Percentiles rank a stretch among this genome's conserved stretches.
Evolutionary conservation across 2,329 filamentous ascomycete genomes (phyloP).

Genomic region (Neopestalotiopsis rosae): DNA sequence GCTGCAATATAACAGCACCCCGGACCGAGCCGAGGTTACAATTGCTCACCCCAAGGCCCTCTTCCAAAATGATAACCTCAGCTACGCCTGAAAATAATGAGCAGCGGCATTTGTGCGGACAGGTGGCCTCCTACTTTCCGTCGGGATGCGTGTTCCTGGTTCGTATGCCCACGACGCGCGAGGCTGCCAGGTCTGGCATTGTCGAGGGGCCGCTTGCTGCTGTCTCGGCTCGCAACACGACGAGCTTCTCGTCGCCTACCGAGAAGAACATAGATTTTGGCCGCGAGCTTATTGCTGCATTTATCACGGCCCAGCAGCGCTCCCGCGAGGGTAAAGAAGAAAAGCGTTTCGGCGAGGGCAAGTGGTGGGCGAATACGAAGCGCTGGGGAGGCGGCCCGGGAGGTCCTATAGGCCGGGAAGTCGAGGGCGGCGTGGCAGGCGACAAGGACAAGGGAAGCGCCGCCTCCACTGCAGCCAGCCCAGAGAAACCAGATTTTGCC

Average conservation of each 20-base stretch:
- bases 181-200: slow-evolving; percentile 62
- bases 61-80: slow-evolving; percentile 8
- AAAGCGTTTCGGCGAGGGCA: slow-evolving; percentile 59
- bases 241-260: slow-evolving; percentile 51
- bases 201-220: slow-evolving; percentile 67
- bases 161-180: slow-evolving; percentile 63
- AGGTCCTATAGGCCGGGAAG: slow-evolving; percentile 67
- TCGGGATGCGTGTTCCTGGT: slow-evolving; percentile 66
- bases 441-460: slow-evolving; percentile 47
- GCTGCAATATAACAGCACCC: slow-evolving; percentile 63
- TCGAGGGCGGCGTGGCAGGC: slow-evolving; percentile 52
- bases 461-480: not conserved
- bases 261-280: slow-evolving; percentile 69
- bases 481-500: not conserved
- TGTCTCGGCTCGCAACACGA: slow-evolving; percentile 62
- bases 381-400: slow-evolving; percentile 69
- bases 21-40: slow-evolving; percentile 65
- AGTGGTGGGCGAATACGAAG: slow-evolving; percentile 66
- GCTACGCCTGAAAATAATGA: not conserved
- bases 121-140: slow-evolving; percentile 55
- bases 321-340: slow-evolving; percentile 62
- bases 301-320: slow-evolving; percentile 69
- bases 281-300: slow-evolving; percentile 63
- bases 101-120: slow-evolving; percentile 3
- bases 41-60: slow-evolving; percentile 40